Percentiles rank a stretch among this genome's conserved stretches.
These are phyloP conservation scores for Pleurotus pulmonarius DNA, from an alignment of 768 basidiomycete genomes.

Conservation along the genomic window DNA sequence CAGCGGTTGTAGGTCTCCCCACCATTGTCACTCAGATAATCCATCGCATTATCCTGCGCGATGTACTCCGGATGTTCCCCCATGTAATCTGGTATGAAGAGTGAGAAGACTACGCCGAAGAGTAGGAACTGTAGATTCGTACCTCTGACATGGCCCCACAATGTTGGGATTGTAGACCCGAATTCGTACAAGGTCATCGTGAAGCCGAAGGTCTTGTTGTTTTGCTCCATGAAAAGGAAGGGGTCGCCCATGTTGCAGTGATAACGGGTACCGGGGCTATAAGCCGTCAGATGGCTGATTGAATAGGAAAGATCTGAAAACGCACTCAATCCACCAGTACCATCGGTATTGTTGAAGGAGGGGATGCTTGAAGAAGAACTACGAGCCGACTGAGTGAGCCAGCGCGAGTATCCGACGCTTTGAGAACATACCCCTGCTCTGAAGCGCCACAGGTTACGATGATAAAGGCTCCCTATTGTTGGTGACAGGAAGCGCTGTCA, in stretches of 20 bases:
- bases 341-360: conserved; percentile 64
- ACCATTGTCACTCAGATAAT: conserved; percentile 42
- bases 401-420: not conserved
- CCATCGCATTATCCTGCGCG: conserved; percentile 54
- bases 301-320: conserved; percentile 19
- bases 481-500: too few species aligned
- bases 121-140: conserved; percentile 7
- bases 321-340: conserved; percentile 78
- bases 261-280: conserved; percentile 68
- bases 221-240: conserved; percentile 67
- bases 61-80: conserved; percentile 51
- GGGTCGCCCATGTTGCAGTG: conserved; percentile 72
- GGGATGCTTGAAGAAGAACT: conserved; percentile 73
- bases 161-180: conserved; percentile 66
- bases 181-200: conserved; percentile 76
- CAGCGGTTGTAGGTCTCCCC: conserved; percentile 71
- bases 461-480: conserved; percentile 22
- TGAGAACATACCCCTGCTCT: conserved; percentile 52
- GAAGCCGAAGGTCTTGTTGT: conserved; percentile 71
- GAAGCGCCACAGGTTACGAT: conserved; percentile 70
- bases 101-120: not conserved
- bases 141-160: conserved; percentile 74
- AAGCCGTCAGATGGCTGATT: conserved; percentile 22
- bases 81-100: conserved; percentile 47
- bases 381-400: not conserved